Evolutionary conservation across 768 basidiomycete genomes (phyloP), one percentile per base, ranked within the genome.

Genomic region (Suillus weaverae): DNA sequence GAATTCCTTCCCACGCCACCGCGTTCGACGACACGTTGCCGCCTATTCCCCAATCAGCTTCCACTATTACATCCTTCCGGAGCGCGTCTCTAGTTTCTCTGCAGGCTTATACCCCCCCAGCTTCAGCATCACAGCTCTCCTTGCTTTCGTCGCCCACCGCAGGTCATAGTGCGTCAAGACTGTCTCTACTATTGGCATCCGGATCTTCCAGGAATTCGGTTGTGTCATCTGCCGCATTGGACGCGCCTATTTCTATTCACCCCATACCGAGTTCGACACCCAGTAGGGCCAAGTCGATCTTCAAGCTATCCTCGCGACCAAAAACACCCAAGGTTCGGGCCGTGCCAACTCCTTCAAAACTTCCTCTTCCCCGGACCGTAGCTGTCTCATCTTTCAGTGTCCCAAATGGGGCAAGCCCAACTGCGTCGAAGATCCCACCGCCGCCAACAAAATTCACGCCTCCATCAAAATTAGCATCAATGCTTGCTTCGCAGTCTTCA

Each of bases 21-120:
- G 1, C 64, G 1, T 10, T 65, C 4, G 63, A 67, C 32, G 8
- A 50, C 1, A 9, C 43, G 0, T 48, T 76, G 11, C 76, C 76
- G 8, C 72, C 74, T 1, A 71, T 76, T 14, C 76, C 75, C 39
- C 71, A 70, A 26, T 74, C 76, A 8, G 74, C 74, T 1, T 75
- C 69, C 10, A 69, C 73, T 4, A 35, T 73, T 41, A 69, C 69
- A 0, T 67, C 76, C 0, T 76, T 74, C 39, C 63, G 62, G 41
- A 74, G 61, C 32, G 20, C 62, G 2, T 72, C 76, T 0, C 70
- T 66, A 30, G 43, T 70, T 39, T 77, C 76, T 0, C 39, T 77
- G 4, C 66, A 71, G 3, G 0, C 36, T 0, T 54, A 62, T 5
- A 14, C 38, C 41, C 32, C 38, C 3, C 41, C 73, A 0, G 62